These are phyloP conservation scores for Talaromyces trachyspermus DNA, from an alignment of 495 filamentous ascomycete genomes.

Conservation along the genomic window DNA sequence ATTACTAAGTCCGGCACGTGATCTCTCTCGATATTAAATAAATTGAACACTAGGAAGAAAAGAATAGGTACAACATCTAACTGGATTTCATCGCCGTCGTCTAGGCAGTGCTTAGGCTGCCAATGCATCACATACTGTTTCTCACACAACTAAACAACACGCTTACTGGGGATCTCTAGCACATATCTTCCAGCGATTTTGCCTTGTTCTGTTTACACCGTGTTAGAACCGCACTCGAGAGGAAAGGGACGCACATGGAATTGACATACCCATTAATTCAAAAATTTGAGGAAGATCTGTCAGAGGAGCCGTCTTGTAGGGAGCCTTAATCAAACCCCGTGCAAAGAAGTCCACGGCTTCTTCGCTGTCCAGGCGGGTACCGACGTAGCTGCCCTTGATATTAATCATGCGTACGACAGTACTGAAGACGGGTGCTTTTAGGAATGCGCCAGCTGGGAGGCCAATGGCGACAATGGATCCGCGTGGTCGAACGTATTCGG, in stretches of 20 bases:
- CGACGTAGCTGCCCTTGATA: constrained; percentile 91
- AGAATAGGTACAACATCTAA: no score
- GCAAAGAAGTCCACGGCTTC: constrained; percentile 87
- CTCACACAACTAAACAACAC: no score
- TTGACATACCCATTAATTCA: constrained; percentile 52
- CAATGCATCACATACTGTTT: no score
- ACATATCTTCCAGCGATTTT: constrained; percentile 88
- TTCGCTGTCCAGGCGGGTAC: constrained; percentile 73
- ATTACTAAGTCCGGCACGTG: no score
- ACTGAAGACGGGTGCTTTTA: constrained; percentile 78
- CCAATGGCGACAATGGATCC: constrained; percentile 81
- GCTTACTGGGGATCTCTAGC: constrained; percentile 49
- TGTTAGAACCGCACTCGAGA: neutral
- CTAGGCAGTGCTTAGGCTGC: no score
- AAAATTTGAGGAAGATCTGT: constrained; percentile 71
- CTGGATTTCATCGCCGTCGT: no score
- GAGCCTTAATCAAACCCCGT: constrained; percentile 74
- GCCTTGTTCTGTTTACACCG: constrained; percentile 39
- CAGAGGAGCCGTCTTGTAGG: constrained; percentile 76
- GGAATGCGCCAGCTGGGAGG: constrained; percentile 67
- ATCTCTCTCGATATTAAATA: no score
- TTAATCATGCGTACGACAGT: constrained; percentile 82
- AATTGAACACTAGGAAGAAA: no score
- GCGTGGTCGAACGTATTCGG: constrained; percentile 72
- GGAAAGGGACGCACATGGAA: neutral